A percentile compares a stretch with the other conserved stretches of the same genome.
Conservation (phyloP, 306 rosid genomes). For the Arachis stenosperma region DNA sequence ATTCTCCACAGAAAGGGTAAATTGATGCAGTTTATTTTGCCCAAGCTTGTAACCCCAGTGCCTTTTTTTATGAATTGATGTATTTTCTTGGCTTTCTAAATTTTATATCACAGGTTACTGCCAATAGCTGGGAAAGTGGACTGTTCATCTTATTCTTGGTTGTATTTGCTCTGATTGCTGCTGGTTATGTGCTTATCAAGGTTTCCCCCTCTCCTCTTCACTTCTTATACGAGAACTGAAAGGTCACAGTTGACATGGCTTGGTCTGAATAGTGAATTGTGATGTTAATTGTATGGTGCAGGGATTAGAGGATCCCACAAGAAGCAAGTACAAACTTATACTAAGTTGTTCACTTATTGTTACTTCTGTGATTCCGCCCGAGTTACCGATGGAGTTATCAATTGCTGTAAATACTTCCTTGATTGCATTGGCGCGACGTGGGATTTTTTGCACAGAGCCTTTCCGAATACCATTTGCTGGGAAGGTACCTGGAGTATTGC, state of each 20-base stretch:
- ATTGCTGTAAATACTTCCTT: constrained; percentile 98
- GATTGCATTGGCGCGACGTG: constrained; percentile 94
- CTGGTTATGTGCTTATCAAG: constrained; percentile 94
- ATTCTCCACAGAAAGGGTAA: constrained; percentile 98
- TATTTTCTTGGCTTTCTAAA: constrained; percentile 25
- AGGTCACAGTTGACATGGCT: constrained; percentile 27
- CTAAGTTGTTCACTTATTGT: constrained; percentile 97
- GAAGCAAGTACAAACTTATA: constrained; percentile 99
- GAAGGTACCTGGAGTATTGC: constrained; percentile 65
- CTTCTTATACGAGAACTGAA: neutral
- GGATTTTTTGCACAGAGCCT: constrained; percentile 98
- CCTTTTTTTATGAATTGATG: constrained; percentile 9
- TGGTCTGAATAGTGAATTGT: constrained; percentile 23
- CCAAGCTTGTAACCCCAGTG: constrained; percentile 1
- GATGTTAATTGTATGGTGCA: constrained; percentile 45
- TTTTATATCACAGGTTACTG: constrained; percentile 72
- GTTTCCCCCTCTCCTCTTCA: constrained; percentile 35
- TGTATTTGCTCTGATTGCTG: constrained; percentile 93
- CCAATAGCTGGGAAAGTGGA: constrained; percentile 99
- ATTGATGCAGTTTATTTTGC: constrained; percentile 36
- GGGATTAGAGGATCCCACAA: constrained; percentile 98
- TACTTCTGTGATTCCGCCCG: constrained; percentile 99
- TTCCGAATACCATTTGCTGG: constrained; percentile 99
- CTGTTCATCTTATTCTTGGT: constrained; percentile 91
- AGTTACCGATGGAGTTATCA: constrained; percentile 98